phyloP scores from a whole-genome alignment of 1,284 basidiomycete species.

The Malassezia slooffiae region DNA sequence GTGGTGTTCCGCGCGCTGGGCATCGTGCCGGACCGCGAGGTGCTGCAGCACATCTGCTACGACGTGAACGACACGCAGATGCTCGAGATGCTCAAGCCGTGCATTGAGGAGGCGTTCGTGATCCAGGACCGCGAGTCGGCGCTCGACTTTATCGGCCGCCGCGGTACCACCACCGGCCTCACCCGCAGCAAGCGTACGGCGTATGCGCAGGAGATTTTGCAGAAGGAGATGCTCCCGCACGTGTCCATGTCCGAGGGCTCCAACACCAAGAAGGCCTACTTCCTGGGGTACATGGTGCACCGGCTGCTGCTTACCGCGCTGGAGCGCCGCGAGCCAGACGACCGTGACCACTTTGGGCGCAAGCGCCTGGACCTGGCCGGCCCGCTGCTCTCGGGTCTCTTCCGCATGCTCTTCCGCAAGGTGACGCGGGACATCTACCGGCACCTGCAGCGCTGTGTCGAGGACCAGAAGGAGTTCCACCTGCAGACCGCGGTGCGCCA shows the following conservation, averaged over 20 bases:
- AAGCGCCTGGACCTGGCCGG: slow-evolving; percentile 94
- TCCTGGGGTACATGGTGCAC: slow-evolving; percentile 99
- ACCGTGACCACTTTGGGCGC: slow-evolving; percentile 98
- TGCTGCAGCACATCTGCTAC: slow-evolving; percentile 96
- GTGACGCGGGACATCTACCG: slow-evolving; percentile 93
- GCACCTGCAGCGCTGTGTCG: slow-evolving; percentile 88
- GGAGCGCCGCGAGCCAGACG: slow-evolving; percentile 88
- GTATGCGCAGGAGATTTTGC: slow-evolving; percentile 93
- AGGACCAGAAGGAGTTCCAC: slow-evolving; percentile 90
- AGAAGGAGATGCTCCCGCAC: slow-evolving; percentile 97
- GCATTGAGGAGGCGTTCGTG: slow-evolving; percentile 95
- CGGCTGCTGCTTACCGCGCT: slow-evolving; percentile 82
- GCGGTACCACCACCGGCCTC: slow-evolving; percentile 88
- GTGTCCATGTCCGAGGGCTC: slow-evolving; percentile 91
- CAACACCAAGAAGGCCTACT: slow-evolving; percentile 97
- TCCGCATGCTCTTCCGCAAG: slow-evolving; percentile 95
- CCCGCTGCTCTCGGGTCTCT: slow-evolving; percentile 83
- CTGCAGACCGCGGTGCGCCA: slow-evolving; percentile 77
- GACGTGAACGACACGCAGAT: slow-evolving; percentile 90
- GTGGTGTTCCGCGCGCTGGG: slow-evolving; percentile 96
- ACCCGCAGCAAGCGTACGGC: slow-evolving; percentile 82
- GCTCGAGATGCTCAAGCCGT: slow-evolving; percentile 96
- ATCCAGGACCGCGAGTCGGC: slow-evolving; percentile 87
- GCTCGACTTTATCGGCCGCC: slow-evolving; percentile 92
- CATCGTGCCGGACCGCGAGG: slow-evolving; percentile 93